A percentile compares a stretch with the other conserved stretches of the same genome.
These are phyloP conservation scores for Penicillium alfredii DNA, from an alignment of 495 filamentous ascomycete genomes.

Conservation along the genomic window DNA sequence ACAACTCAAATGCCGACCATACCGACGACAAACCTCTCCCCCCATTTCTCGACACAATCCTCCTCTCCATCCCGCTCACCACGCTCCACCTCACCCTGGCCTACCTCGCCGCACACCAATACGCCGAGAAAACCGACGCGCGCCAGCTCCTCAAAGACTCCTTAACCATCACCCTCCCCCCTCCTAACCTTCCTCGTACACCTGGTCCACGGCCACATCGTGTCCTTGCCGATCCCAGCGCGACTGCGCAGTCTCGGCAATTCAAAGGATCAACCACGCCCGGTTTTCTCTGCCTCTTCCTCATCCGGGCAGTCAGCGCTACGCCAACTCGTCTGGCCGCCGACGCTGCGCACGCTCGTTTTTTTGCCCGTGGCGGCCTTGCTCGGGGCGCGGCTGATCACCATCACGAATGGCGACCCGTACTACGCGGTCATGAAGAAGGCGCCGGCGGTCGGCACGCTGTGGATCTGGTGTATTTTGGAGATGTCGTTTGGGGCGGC, in stretches of 20 bases:
- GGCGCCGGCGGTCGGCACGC: conserved; percentile 77
- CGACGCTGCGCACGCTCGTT: conserved; percentile 26
- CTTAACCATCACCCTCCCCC: conserved; percentile 30
- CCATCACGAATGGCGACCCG: conserved; percentile 68
- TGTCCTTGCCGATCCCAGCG: conserved; percentile 22
- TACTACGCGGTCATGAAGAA: conserved; percentile 91
- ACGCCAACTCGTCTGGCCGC: conserved; percentile 31
- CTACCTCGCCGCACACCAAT: conserved; percentile 88
- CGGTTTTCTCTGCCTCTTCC: conserved; percentile 15
- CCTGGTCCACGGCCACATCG: conserved; percentile 41
- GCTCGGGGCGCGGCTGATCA: conserved; percentile 71
- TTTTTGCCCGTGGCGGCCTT: conserved; percentile 51
- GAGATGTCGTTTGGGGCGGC: conserved; percentile 74
- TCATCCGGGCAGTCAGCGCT: conserved; percentile 26
- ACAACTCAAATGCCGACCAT: not conserved
- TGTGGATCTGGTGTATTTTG: conserved; percentile 92
- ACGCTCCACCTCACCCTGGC: conserved; percentile 86
- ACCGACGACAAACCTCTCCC: conserved; percentile 24
- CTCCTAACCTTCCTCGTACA: conserved; percentile 40
- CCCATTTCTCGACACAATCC: conserved; percentile 42
- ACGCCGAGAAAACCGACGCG: conserved; percentile 63
- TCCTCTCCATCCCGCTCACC: conserved; percentile 59
- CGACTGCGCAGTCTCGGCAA: too few relatives aligned
- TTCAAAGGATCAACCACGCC: too few relatives aligned
- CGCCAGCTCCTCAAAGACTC: conserved; percentile 45